Conservation (phyloP, 768 basidiomycete genomes). For the Amanita pallidorosea region DNA sequence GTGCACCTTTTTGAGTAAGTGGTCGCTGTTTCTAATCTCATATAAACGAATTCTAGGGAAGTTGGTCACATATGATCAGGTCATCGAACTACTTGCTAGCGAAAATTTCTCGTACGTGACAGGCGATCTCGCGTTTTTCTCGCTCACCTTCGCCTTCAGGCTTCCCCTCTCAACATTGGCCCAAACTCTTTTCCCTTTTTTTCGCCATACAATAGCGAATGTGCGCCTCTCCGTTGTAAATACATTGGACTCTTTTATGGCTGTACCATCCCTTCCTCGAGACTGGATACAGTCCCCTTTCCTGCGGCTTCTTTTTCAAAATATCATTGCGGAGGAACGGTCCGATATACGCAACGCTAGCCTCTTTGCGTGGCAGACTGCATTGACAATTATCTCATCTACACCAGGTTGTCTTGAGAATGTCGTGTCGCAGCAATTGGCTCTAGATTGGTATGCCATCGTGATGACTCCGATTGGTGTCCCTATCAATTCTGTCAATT, state of each 20-base stretch:
- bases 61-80: constrained; percentile 67
- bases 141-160: constrained; percentile 25
- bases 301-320: constrained; percentile 83
- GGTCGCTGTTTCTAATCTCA: not conserved
- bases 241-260: constrained; percentile 80
- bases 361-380: constrained; percentile 62
- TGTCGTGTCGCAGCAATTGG: constrained; percentile 44
- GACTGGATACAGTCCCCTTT: constrained; percentile 77
- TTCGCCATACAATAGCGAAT: constrained; percentile 90
- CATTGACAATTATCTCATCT: constrained; percentile 43
- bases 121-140: not conserved
- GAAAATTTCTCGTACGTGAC: constrained; percentile 59
- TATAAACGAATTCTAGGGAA: constrained; percentile 42
- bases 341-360: constrained; percentile 71
- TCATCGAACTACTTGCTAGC: constrained; percentile 66
- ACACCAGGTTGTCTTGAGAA: constrained; percentile 38
- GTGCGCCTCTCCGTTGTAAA: constrained; percentile 91
- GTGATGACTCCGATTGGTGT: constrained; percentile 86
- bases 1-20: not conserved
- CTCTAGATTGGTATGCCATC: constrained; percentile 78
- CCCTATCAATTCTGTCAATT: constrained; percentile 56
- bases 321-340: constrained; percentile 87
- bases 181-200: constrained; percentile 88
- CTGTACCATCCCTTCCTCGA: constrained; percentile 56
- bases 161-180: constrained; percentile 74